Conservation (phyloP, 2,329 filamentous ascomycete species). For the Diaporthe sp. region DNA sequence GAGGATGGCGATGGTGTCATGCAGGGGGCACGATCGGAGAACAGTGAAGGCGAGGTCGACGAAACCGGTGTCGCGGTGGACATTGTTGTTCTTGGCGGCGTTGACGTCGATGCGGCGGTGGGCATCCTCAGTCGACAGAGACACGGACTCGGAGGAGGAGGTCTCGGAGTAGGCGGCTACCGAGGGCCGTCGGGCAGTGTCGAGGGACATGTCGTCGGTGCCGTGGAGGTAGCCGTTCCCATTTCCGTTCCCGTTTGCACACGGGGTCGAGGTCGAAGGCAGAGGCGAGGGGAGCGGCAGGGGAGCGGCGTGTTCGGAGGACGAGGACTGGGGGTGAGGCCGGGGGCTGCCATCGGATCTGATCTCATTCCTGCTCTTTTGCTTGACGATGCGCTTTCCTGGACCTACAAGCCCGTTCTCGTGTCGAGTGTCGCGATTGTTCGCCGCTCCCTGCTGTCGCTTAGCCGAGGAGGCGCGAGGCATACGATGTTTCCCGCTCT, state of each 20-base stretch:
- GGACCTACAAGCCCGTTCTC: constrained; percentile 90
- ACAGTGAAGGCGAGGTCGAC: constrained; percentile 87
- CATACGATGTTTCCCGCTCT: constrained; percentile 63
- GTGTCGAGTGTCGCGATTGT: constrained; percentile 81
- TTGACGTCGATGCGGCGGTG: constrained; percentile 80
- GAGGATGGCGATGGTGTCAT: constrained; percentile 96
- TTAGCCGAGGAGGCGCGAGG: constrained; percentile 72
- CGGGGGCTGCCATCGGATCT: constrained; percentile 53
- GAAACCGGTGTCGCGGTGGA: constrained; percentile 79
- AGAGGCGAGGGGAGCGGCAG: constrained; percentile 44
- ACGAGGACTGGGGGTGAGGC: constrained; percentile 43
- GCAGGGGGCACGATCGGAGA: constrained; percentile 88
- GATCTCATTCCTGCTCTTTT: constrained; percentile 61
- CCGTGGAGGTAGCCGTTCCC: constrained; percentile 51
- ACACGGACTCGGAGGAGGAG: constrained; percentile 65
- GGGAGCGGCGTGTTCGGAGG: constrained; percentile 44
- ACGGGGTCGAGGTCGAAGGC: constrained; percentile 49
- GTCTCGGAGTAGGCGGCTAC: constrained; percentile 68
- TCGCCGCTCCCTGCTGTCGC: constrained; percentile 73
- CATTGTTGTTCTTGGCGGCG: constrained; percentile 75
- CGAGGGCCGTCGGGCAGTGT: constrained; percentile 62
- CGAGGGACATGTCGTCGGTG: constrained; percentile 58
- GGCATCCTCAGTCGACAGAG: constrained; percentile 57
- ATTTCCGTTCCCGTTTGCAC: constrained; percentile 36
- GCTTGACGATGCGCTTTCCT: constrained; percentile 70